Conservation (phyloP, 805 yeast genomes). For the Wickerhamomyces canadensis region DNA sequence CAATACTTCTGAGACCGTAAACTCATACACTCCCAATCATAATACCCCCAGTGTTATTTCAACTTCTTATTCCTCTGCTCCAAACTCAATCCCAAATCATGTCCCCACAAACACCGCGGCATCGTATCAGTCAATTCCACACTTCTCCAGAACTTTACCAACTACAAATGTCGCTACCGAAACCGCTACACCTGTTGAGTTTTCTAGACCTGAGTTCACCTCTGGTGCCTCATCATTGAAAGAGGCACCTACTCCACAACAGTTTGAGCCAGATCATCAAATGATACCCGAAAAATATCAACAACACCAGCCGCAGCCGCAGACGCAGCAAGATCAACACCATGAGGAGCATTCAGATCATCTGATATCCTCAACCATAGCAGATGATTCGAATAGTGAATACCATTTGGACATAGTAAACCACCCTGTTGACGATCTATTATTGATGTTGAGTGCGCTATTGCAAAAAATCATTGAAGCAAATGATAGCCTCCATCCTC, state of each 20-base stretch:
- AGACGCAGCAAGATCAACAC: conserved; percentile 9
- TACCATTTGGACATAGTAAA: conserved; percentile 55
- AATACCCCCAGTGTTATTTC: conserved; percentile 45
- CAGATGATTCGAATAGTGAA: conserved; percentile 3
- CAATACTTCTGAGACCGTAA: conserved; percentile 17
- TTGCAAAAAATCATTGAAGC: conserved; percentile 85
- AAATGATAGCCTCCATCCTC: conserved; percentile 78
- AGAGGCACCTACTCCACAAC: not conserved
- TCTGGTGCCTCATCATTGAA: no score
- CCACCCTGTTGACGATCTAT: conserved; percentile 73
- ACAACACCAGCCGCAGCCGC: conserved; percentile 10
- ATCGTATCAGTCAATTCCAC: conserved; percentile 21
- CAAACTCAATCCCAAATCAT: conserved; percentile 21
- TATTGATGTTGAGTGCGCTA: conserved; percentile 80
- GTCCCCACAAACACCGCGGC: conserved; percentile 5
- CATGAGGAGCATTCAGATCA: conserved; percentile 4
- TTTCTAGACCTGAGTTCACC: conserved; percentile 18
- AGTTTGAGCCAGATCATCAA: not conserved
- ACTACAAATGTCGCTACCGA: conserved; percentile 40
- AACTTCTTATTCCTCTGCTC: conserved; percentile 36
- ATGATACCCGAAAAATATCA: not conserved
- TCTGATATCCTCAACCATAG: conserved; percentile 9
- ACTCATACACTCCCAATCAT: conserved; percentile 32
- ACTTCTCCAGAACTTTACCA: conserved; percentile 36
- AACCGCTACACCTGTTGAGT: conserved; percentile 11